A percentile compares a stretch with the other conserved stretches of the same genome.
phyloP scores from a whole-genome alignment of 805 yeast genomes.

The Danielia oregonensis region DNA sequence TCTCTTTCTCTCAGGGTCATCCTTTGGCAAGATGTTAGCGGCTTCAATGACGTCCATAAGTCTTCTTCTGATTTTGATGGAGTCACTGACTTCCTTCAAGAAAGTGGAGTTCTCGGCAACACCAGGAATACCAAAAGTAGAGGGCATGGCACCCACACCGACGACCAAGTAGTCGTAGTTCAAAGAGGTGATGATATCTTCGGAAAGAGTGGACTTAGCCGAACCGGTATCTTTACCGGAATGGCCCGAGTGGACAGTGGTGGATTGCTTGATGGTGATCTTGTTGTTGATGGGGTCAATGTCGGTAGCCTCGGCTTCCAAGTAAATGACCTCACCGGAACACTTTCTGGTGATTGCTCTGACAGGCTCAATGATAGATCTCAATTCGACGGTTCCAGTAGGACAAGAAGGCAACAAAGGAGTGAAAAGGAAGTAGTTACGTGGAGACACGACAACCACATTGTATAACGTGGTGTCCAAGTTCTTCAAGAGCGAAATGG shows the following conservation, averaged over 20 bases:
- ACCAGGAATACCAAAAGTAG: constrained; percentile 94
- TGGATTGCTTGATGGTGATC: constrained; percentile 59
- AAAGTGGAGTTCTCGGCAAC: constrained; percentile 84
- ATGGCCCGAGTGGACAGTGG: constrained; percentile 53
- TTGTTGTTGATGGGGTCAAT: constrained; percentile 71
- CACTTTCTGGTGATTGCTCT: constrained; percentile 79
- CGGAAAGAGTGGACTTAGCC: constrained; percentile 36
- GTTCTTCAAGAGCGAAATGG: constrained; percentile 77
- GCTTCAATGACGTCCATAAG: constrained; percentile 87
- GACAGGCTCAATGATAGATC: constrained; percentile 93
- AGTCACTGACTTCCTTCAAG: constrained; percentile 86
- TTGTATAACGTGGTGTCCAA: constrained; percentile 85
- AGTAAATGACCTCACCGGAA: constrained; percentile 72
- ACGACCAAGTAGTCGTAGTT: constrained; percentile 80
- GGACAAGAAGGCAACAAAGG: constrained; percentile 95
- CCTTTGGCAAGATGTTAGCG: constrained; percentile 74
- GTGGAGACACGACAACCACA: constrained; percentile 86
- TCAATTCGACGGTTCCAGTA: constrained; percentile 84
- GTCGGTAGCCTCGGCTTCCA: constrained; percentile 86
- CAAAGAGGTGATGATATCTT: constrained; percentile 45
- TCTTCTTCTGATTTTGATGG: constrained; percentile 76
- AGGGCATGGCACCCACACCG: constrained; percentile 94
- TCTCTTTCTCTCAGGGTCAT: constrained; percentile 76
- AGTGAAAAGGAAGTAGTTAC: constrained; percentile 93
- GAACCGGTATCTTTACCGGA: constrained; percentile 48